Conservation (phyloP, 2,329 filamentous ascomycete genomes). For the Exophiala alcalophila region DNA sequence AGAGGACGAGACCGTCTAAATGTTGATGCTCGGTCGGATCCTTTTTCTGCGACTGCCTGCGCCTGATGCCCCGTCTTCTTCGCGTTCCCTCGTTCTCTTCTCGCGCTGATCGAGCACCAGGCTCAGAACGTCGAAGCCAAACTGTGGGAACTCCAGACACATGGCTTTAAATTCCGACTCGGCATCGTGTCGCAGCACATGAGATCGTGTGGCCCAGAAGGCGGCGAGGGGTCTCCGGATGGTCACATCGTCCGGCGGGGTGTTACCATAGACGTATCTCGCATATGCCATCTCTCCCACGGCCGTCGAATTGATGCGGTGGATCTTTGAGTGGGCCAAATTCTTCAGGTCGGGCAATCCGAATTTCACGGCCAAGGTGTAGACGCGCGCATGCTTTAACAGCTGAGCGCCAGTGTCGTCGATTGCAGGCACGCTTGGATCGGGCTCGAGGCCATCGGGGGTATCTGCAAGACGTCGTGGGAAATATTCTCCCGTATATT, state of each 20-base stretch:
- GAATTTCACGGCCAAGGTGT: slow-evolving; percentile 82
- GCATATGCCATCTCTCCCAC: slow-evolving; percentile 90
- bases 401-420: slow-evolving; percentile 81
- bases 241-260: slow-evolving; percentile 62
- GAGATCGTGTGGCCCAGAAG: slow-evolving; percentile 81
- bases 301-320: slow-evolving; percentile 82
- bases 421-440: slow-evolving; percentile 61
- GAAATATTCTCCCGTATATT: slow-evolving; percentile 86
- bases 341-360: slow-evolving; percentile 65
- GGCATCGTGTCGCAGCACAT: slow-evolving; percentile 79
- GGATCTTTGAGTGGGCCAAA: slow-evolving; percentile 83
- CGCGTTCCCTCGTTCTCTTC: slow-evolving; percentile 39
- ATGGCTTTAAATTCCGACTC: slow-evolving; percentile 79
- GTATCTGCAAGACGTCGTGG: slow-evolving; percentile 59
- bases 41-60: slow-evolving; percentile 41
- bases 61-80: slow-evolving; percentile 34
- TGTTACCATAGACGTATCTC: slow-evolving; percentile 82
- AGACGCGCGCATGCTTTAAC: slow-evolving; percentile 83
- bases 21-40: slow-evolving; percentile 29
- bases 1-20: slow-evolving; percentile 14
- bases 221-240: slow-evolving; percentile 82
- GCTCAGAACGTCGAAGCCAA: slow-evolving; percentile 86
- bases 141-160: slow-evolving; percentile 86
- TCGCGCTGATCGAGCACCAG: slow-evolving; percentile 47
- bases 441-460: slow-evolving; percentile 65